Evolutionary conservation across 2,329 filamentous ascomycete genomes (phyloP), one percentile per base, ranked within the genome.

Genomic region (Colletotrichum spinosum): DNA sequence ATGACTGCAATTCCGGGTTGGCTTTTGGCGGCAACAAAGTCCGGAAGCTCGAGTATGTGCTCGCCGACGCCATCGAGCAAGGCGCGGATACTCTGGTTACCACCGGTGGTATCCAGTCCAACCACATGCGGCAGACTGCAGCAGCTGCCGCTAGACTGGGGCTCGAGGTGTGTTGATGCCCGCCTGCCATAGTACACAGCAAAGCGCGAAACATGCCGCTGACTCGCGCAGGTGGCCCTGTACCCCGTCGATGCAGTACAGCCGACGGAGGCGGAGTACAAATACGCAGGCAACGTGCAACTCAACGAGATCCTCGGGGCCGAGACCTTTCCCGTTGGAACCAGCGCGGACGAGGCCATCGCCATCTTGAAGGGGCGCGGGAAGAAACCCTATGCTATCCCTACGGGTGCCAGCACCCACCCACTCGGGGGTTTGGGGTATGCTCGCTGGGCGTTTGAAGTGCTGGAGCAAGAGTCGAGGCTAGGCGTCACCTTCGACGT

Each of bases 351-450:
- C 1, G 34, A 55, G 1, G 60, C 44, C 6, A 3, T 67, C 10
- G 6, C 25, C 4, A 8, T 25, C 2, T 45, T 67, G 9, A 37
- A 76, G 53, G 73, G 64, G 0, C 72, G 73, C 3, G 87, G 85
- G 0, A 81, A 81, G n/a, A 86, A 83, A 69, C 86, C 88, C 0
- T 91, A 90, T 69, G 86, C 86, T 70, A 89, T 90, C 60, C 88
- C 88, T 1, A 86, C 87, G 0, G 88, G 88, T 0, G 88, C 88
- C 1, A 87, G 84, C 2, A 86, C 89, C 71, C 88, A 91, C 71
- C 85, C 86, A 2, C 77, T 90, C 0, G 88, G 88, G 6, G 88
- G 88, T 0, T 72, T 91, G n/a, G 88, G 88, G 0, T 90, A 90
- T 69, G 87, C 87, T 8, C 78, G 87, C 6, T 90, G 87, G 84